phyloP scores from a whole-genome alignment of 768 basidiomycete species.

The Roridomyces roridus region DNA sequence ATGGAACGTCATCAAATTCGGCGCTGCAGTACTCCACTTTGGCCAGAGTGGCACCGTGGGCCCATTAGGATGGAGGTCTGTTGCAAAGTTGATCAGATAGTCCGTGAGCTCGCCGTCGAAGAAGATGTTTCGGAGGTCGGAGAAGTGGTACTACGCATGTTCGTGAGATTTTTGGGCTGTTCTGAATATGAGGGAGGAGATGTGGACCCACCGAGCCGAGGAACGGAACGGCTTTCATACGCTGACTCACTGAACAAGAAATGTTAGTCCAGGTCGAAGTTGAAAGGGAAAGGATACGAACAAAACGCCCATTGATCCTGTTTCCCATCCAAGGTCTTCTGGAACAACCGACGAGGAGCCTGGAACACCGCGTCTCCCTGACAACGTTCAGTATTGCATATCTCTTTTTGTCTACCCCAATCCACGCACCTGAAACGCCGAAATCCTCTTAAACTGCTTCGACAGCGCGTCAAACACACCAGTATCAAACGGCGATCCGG shows the following conservation, averaged over 20 bases:
- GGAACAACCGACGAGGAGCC: constrained; percentile 56
- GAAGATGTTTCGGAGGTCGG: constrained; percentile 50
- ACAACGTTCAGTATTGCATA: too few relatives aligned
- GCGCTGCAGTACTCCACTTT: constrained; percentile 39
- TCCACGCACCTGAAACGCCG: too few relatives aligned
- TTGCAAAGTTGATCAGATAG: constrained; percentile 52
- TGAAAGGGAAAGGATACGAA: constrained; percentile 23
- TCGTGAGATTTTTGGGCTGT: background rate
- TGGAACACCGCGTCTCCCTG: constrained; percentile 59
- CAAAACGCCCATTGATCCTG: constrained; percentile 46
- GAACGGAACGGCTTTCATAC: constrained; percentile 46
- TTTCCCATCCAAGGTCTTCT: constrained; percentile 43
- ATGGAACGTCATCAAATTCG: constrained; percentile 46
- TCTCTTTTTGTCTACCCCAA: too few relatives aligned
- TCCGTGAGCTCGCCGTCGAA: constrained; percentile 49
- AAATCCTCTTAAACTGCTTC: constrained; percentile 57
- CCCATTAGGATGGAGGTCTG: constrained; percentile 51
- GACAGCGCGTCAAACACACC: constrained; percentile 47
- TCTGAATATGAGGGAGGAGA: background rate
- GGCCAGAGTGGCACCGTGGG: constrained; percentile 48
- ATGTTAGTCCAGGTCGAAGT: background rate
- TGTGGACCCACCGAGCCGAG: constrained; percentile 53
- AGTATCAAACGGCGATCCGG: constrained; percentile 63
- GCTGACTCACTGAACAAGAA: constrained; percentile 48
- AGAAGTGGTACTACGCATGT: constrained; percentile 43